Evolutionary conservation across 2,329 filamentous ascomycete species (phyloP), one percentile per base, ranked within the genome.

Genomic region (Beauveria sp.): DNA sequence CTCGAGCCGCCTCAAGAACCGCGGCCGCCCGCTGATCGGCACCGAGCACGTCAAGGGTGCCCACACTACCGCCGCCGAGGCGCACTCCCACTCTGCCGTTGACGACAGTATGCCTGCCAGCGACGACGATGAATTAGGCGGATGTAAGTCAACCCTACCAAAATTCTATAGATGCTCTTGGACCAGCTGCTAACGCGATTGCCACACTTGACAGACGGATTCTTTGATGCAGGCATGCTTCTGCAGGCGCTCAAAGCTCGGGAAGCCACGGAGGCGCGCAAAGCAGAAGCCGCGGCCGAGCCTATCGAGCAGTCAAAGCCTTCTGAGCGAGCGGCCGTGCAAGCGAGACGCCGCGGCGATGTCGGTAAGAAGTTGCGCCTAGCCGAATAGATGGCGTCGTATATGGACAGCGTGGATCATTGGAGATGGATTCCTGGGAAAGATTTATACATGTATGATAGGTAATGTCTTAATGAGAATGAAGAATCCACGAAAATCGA

Each of bases 201-300:
- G 14, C 20, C 18, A 43, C 26, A 4, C 24, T 60, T 56, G 64
- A n/a, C 71, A 96, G 93, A 97, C 79, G 93, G 93, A 38, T 97
- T 98, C 80, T 98, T 98, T 76, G 93, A 98, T 72, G 92, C 93
- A 0, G 93, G 93, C 16, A 96, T 97, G 91, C 83, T 97, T 5
- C 80, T 95, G 26, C 90, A 96, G 72, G 91, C 92, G 1, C 84
- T 96, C 62, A 93, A 93, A 71, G 88, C 87, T 2, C 83, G 88
- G 56, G 55, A 46, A 38, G 54, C 53, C 7, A 57, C 46, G 3
- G 52, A 49, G 30, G 52, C 45, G 24, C 81, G 82, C 18, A 80
- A 85, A 61, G 79, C 77, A 4, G 73, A 78, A 6, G 81, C 75
- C 3, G 77, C 74, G 49, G 79, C 77, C 3, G 73, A 78, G 4